These are phyloP conservation scores for Crithidia expoeki DNA, from an alignment of 208 protist genomes.

Conservation along the genomic window DNA sequence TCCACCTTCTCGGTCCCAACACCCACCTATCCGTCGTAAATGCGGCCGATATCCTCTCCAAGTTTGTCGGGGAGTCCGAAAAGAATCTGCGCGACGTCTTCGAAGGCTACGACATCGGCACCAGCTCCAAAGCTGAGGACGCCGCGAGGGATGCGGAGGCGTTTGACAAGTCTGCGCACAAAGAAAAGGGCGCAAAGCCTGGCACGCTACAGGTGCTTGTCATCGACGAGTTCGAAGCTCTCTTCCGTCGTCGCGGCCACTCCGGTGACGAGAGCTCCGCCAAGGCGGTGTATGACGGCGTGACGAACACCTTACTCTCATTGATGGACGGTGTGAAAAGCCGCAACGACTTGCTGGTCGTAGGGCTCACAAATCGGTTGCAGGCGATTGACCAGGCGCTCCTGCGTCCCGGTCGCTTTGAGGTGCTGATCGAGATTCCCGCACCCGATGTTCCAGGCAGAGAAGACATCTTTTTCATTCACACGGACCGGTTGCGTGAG, in stretches of 20 bases:
- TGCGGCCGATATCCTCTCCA: conserved; percentile 98
- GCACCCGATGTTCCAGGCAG: conserved; percentile 82
- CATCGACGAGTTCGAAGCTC: conserved; percentile 99
- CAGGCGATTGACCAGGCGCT: conserved; percentile 92
- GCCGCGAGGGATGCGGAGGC: conserved; percentile 14
- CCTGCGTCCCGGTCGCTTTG: conserved; percentile 93
- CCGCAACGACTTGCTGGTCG: conserved; percentile 92
- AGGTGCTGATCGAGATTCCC: conserved; percentile 93
- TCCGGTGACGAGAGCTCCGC: conserved; percentile 93
- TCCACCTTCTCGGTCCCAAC: conserved; percentile 94
- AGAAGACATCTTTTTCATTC: conserved; percentile 92
- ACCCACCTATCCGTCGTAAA: conserved; percentile 91
- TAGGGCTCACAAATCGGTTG: conserved; percentile 94
- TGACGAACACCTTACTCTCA: conserved; percentile 98
- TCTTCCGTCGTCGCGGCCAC: conserved; percentile 95
- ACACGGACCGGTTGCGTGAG: conserved; percentile 89
- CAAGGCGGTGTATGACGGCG: conserved; percentile 95
- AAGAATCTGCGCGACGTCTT: conserved; percentile 99
- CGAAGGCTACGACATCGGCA: conserved; percentile 88
- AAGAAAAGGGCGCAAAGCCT: not conserved
- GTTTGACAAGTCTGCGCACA: conserved; percentile 3
- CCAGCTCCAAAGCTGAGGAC: conserved; percentile 39
- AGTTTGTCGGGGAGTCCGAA: conserved; percentile 99
- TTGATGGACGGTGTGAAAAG: conserved; percentile 93
- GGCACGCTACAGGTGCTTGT: conserved; percentile 98